phyloP scores from a whole-genome alignment of 2,329 filamentous ascomycete genomes.

The Aspergillus fumigatus region DNA sequence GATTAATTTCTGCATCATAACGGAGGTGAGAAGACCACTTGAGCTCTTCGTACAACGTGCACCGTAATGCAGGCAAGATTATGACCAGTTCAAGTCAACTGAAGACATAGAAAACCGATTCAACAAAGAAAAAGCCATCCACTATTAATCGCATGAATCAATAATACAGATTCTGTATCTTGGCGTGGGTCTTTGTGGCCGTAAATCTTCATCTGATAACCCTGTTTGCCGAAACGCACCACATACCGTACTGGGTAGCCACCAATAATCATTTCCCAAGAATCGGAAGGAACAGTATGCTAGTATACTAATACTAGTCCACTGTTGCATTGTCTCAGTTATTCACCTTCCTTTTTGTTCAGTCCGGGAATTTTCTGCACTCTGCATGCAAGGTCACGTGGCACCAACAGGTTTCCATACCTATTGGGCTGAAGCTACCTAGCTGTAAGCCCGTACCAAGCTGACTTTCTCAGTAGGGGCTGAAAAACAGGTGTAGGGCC shows the following conservation, averaged over 20 bases:
- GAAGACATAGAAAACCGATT: too few species aligned
- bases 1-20: neutral
- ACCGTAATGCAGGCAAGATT: neutral
- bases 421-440: too few species aligned
- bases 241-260: neutral
- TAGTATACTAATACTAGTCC: neutral
- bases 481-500: neutral
- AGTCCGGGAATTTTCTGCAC: neutral
- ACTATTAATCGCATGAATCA: neutral
- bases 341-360: neutral
- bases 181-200: constrained; percentile 6
- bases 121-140: too few species aligned
- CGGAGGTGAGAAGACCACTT: neutral
- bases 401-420: neutral
- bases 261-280: neutral
- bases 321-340: neutral
- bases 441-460: too few species aligned
- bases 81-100: neutral
- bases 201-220: constrained; percentile 11
- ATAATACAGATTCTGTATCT: neutral
- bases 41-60: neutral
- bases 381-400: neutral
- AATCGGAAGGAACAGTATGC: neutral
- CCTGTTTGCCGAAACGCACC: neutral
- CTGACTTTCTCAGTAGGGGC: neutral